These are phyloP conservation scores for Diversispora eburnea DNA, from an alignment of 192 early-diverging fungal species.

Conservation along the genomic window DNA sequence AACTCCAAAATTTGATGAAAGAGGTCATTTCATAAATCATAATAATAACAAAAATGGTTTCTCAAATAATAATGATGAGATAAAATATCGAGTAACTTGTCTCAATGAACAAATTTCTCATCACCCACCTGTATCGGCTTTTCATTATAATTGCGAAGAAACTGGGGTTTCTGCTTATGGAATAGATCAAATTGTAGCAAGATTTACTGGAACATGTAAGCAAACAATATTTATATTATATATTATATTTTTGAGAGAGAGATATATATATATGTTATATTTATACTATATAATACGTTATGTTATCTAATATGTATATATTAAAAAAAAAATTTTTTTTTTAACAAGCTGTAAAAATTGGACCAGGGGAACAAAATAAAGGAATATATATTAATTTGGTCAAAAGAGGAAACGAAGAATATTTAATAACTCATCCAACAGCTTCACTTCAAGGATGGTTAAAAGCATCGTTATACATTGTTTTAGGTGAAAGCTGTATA, in stretches of 20 bases:
- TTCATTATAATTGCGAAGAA: constrained; percentile 58
- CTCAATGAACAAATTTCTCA: constrained; percentile 63
- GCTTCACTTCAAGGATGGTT: constrained; percentile 69
- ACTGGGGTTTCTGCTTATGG: constrained; percentile 61
- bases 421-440: constrained; percentile 60
- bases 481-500: constrained; percentile 54
- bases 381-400: constrained; percentile 63
- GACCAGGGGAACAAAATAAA: constrained; percentile 59
- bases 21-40: constrained; percentile 33
- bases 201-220: constrained; percentile 68
- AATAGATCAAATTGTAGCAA: constrained; percentile 67
- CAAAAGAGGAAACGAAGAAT: constrained; percentile 60
- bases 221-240: neutral
- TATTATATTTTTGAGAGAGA: too few species aligned
- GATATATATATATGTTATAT: neutral
- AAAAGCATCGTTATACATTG: constrained; percentile 59
- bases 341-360: constrained; percentile 54
- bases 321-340: neutral
- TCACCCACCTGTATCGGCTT: constrained; percentile 60
- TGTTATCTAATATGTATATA: neutral
- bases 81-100: constrained; percentile 46
- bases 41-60: constrained; percentile 20
- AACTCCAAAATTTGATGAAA: constrained; percentile 34
- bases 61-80: constrained; percentile 13
- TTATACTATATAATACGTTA: neutral